These are phyloP conservation scores for Iris macrosiphon DNA, from an alignment of 106 monocot genomes.

Conservation along the genomic window DNA sequence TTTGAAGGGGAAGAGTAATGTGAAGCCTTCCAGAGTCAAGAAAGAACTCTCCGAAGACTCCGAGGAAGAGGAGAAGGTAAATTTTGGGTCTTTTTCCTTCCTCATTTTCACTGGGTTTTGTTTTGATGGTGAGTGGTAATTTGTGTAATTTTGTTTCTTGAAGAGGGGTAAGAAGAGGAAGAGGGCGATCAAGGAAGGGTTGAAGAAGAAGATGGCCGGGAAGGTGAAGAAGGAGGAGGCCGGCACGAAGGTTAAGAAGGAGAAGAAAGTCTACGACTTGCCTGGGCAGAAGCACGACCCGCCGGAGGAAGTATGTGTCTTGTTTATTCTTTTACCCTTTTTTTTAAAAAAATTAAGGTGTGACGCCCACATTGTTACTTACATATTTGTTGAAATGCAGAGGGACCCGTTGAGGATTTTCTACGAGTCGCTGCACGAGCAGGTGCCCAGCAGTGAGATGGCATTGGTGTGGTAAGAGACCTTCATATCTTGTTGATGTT, in stretches of 20 bases:
- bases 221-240: constrained; percentile 6
- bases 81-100: background rate
- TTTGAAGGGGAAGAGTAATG: constrained; percentile 22
- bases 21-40: constrained; percentile 24
- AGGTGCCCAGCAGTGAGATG: constrained; percentile 86
- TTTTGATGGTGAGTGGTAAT: background rate
- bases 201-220: constrained; percentile 13
- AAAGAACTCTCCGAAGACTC: constrained; percentile 24
- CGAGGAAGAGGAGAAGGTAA: constrained; percentile 12
- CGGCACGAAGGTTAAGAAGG: constrained; percentile 28
- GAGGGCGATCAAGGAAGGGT: background rate
- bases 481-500: background rate
- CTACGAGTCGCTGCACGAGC: constrained; percentile 74
- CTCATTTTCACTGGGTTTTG: background rate
- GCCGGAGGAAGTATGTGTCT: constrained; percentile 52
- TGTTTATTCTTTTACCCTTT: background rate
- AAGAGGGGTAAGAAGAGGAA: background rate
- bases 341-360: background rate
- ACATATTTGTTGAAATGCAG: constrained; percentile 28
- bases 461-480: constrained; percentile 66
- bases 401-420: constrained; percentile 91
- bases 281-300: constrained; percentile 92
- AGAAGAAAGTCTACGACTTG: constrained; percentile 62
- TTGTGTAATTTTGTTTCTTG: too few species aligned
- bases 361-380: background rate